Evolutionary conservation across 306 rosid genomes (phyloP), one percentile per base, ranked within the genome.

Genomic region (Glycyrrhiza uralensis): DNA sequence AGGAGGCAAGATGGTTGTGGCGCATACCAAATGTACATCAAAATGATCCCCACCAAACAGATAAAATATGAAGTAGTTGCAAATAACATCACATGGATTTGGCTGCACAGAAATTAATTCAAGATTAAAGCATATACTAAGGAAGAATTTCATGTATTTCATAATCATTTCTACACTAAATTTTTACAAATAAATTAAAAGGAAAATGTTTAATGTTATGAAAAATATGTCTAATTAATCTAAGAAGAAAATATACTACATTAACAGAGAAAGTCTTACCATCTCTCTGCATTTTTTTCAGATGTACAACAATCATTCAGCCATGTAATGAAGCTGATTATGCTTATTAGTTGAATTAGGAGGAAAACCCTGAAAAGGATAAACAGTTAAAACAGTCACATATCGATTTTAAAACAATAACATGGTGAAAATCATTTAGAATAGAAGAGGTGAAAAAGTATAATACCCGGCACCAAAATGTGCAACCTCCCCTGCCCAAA

Each of bases 391-490:
- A 80, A 54, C 32, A 59, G 58, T 42, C 55, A 62, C 5, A 24
- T 2, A 57, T 20, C 26, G 76, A 78, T 38, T 41, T 56, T 20
- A 11, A 64, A 15, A 52, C 12, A 50, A 76, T 23, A 3, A 66
- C 44, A 26, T 33, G 24, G 23, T 45, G 33, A 5, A 57, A 79
- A 55, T 49, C 28, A 55, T 18, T 33, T 69, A 72, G 50, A 33
- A 26, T 69, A 72, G 50, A 33, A 26, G 33, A 24, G 71, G 71
- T 30, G 28, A 7, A 65, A 61, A 80, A 71, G 5, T 38, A 49
- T 88, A 95, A 49, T 88, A 95, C 99, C 99, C 99, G 23, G 97
- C 97, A 14, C 99, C 99, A 80, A 95, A 91, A 81, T 91, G 97
- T 33, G 99, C 96, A 65, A 87, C 2, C 52, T 61, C 80, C 67